Base-by-base conservation (phyloP, 768 basidiomycete species). In the Fibroporia radiculosa region DNA sequence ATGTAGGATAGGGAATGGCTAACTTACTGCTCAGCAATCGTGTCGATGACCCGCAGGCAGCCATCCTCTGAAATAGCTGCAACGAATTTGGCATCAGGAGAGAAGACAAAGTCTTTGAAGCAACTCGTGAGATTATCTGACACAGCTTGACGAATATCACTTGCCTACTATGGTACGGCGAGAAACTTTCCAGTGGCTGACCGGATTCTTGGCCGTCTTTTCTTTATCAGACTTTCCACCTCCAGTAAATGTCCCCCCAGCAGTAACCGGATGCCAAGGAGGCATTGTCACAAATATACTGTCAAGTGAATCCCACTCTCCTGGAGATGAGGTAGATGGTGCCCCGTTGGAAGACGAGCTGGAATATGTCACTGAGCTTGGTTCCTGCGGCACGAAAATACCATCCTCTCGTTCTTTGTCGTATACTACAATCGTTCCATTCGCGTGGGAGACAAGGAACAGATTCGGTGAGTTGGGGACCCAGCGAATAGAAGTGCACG, bases 11-110 rank as follows among this genome's bases (percentile, higher is more conserved):
- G 13, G 16, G 6, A 20, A 48, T 44, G 12, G 23, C 31, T 28
- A 20, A 63, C 82, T 55, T 53, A 93, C 92, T 84, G 81, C 62
- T 95, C 89, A 26, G 82, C 82, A 39, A 86, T 66, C 1, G 88
- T 82, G 57, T 98, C 93, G 25, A 98, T 85, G 11, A 99, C 80
- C 53, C 93, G 69, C 49, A 98, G 62, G 60, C 84, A 88, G 0
- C 95, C 93, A 56, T 97, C 96, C 55, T 97, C 95, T 10, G 89
- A 84, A 20, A 91, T 89, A 0, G 84, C 85, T 0, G 89, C 95
- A 19, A 96, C 80, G 50, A 84, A 82, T 64, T 87, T 84, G 23
- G 90, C 85, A 56, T 98, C 95, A 0, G 93, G 92, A 11, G 92
- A 93, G 63, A 96, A 95, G 1, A 84, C 85, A 57, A 96, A 88